Percentiles rank a stretch among this genome's conserved stretches.
phyloP scores from a whole-genome alignment of 805 yeast species.

The Nematodospora valgi region DNA sequence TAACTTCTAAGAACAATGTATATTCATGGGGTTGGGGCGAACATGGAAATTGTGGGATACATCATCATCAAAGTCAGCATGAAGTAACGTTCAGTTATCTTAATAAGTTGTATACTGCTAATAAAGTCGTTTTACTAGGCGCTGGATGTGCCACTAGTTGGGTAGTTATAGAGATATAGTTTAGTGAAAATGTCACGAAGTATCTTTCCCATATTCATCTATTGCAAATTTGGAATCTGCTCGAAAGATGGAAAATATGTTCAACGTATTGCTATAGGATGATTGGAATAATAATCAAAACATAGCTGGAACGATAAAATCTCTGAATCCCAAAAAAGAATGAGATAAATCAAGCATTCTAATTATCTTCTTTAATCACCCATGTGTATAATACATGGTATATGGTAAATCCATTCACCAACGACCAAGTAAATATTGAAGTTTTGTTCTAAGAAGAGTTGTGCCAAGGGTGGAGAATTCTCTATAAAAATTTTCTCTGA shows the following conservation, averaged over 20 bases:
- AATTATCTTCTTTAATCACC: constrained; percentile 12
- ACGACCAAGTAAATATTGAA: no score
- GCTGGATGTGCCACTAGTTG: constrained; percentile 74
- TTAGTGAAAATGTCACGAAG: constrained; percentile 52
- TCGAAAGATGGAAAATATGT: constrained; percentile 80
- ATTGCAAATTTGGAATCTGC: constrained; percentile 33
- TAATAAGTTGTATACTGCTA: constrained; percentile 28
- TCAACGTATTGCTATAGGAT: constrained; percentile 63
- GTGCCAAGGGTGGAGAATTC: no score
- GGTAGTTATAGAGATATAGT: constrained; percentile 33
- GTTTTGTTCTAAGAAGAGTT: no score
- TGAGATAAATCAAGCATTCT: constrained; percentile 4
- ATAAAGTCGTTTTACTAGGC: constrained; percentile 29
- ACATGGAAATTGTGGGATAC: constrained; percentile 87
- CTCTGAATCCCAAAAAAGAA: constrained; percentile 6
- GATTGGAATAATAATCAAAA: constrained; percentile 48
- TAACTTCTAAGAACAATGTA: constrained; percentile 36
- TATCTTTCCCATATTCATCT: constrained; percentile 81
- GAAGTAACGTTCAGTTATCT: constrained; percentile 36
- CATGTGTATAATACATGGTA: no score
- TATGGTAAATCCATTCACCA: no score
- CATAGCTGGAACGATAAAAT: constrained; percentile 3
- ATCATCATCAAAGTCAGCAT: constrained; percentile 11
- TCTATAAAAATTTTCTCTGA: no score
- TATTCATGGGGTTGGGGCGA: constrained; percentile 98